phyloP scores from a whole-genome alignment of 352 stramenopile genomes.

The Globisporangium cederbergense region DNA sequence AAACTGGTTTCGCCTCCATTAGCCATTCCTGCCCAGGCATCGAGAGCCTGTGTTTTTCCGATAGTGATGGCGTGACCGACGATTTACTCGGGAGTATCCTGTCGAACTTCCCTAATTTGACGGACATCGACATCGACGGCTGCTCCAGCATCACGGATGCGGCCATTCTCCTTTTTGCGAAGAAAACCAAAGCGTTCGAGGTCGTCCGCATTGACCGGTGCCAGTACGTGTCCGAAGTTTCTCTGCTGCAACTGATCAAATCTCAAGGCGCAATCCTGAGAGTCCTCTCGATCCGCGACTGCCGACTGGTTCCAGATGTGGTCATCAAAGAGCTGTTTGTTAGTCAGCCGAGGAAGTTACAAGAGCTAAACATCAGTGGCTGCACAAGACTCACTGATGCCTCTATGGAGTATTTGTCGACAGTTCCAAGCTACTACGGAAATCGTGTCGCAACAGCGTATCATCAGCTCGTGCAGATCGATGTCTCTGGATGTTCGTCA shows the following conservation, averaged over 20 bases:
- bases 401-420: slow-evolving; percentile 53
- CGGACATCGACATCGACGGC: slow-evolving; percentile 37
- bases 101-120: slow-evolving; percentile 33
- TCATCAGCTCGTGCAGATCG: slow-evolving; percentile 33
- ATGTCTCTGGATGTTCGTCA: slow-evolving; percentile 48
- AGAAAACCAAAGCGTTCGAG: slow-evolving; percentile 31
- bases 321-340: slow-evolving; percentile 51
- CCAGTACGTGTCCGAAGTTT: slow-evolving; percentile 33
- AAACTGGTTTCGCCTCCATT: slow-evolving; percentile 38
- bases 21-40: slow-evolving; percentile 25
- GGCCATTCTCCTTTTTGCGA: slow-evolving; percentile 36
- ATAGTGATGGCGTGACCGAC: slow-evolving; percentile 55
- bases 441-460: slow-evolving; percentile 43
- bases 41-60: slow-evolving; percentile 30
- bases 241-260: slow-evolving; percentile 38
- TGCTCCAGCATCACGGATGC: slow-evolving; percentile 61
- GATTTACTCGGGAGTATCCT: slow-evolving; percentile 38
- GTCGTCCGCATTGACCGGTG: slow-evolving; percentile 48
- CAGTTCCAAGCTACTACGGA: slow-evolving; percentile 51
- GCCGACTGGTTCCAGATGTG: slow-evolving; percentile 32
- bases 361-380: slow-evolving; percentile 57
- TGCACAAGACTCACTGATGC: slow-evolving; percentile 47
- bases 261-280: slow-evolving; percentile 27
- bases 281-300: slow-evolving; percentile 38
- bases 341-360: slow-evolving; percentile 37